A percentile compares a stretch with the other conserved stretches of the same genome.
Conservation (phyloP, 2,329 filamentous ascomycete genomes). For the Verticillium nubilum region DNA sequence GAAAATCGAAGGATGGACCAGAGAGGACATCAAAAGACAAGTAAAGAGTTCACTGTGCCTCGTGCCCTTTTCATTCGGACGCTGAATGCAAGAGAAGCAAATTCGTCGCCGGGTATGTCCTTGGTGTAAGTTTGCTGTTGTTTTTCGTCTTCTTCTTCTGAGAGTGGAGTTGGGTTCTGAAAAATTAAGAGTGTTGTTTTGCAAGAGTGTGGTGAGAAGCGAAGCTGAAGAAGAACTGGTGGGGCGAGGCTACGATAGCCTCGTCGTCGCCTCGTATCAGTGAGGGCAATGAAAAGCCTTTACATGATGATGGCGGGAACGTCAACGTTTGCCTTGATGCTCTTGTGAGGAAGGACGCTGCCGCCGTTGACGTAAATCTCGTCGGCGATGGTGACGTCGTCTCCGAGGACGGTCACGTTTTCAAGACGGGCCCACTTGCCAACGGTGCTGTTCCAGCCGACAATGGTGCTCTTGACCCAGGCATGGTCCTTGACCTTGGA, state of each 20-base stretch:
- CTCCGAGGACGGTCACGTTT: conserved; percentile 95
- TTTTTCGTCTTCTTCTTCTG: neutral
- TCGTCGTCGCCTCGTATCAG: neutral
- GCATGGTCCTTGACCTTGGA: conserved; percentile 98
- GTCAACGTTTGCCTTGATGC: conserved; percentile 97
- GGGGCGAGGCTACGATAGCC: conserved; percentile 4
- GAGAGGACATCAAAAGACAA: neutral
- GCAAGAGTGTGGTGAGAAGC: neutral
- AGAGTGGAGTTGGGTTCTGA: neutral
- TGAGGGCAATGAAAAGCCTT: conserved; percentile 10
- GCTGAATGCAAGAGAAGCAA: neutral
- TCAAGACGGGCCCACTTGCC: conserved; percentile 94
- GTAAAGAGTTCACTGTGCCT: neutral
- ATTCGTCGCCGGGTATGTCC: neutral
- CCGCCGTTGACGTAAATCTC: conserved; percentile 96
- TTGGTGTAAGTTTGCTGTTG: neutral
- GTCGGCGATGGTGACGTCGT: conserved; percentile 96
- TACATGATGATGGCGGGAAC: conserved; percentile 66
- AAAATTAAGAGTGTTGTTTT: neutral
- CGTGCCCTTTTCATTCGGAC: neutral
- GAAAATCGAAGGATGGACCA: neutral
- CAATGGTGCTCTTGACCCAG: conserved; percentile 98
- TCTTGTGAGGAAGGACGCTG: conserved; percentile 94
- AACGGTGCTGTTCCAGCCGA: conserved; percentile 96
- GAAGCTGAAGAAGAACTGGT: conserved; percentile 2